Evolutionary conservation across 202 grass and related monocot species (phyloP), one percentile per base, ranked within the genome.

Genomic region (Zoysia matrella): DNA sequence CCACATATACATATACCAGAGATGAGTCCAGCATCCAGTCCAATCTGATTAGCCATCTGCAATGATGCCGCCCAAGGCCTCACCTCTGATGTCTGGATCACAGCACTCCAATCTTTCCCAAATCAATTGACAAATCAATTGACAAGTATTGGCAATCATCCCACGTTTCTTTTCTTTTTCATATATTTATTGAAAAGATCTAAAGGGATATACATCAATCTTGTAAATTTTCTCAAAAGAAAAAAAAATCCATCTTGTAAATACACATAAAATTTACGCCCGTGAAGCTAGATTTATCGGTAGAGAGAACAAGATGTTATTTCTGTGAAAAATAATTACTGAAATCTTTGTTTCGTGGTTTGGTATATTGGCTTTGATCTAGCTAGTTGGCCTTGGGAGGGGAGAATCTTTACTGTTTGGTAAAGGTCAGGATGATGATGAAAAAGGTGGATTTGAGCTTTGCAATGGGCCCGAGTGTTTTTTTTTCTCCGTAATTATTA

Each of bases 1-100:
- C 86, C 86, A 86, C 82, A 66, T 22, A 72, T 36, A 36, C 30
- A 36, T 36, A 36, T 36, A 36, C 70, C 71, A 58, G 91, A 93
- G 88, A 89, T 11, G 72, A 74, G 61, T 52, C 68, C 90, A 90
- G 72, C 88, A 87, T 79, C 77, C 72, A 91, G 91, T 97, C 89
- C 85, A 91, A 91, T 97, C 91, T 84, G 93, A 92, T 95, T 85
- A 87, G 84, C 76, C 88, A 88, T 82, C 74, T 74, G 84, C 89
- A 84, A 81, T 94, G 78, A 97, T 97, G 90, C 89, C 84, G 63
- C 79, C 73, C 67, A 74, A 16, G 78, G 82, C 47, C 15, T 12
- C 10, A 52, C 49, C 72, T 81, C 44, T 65, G 55, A 57, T 77
- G 73, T 86, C 83, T 86, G 47, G 70, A 71, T 86, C 88, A 79